A percentile compares a stretch with the other conserved stretches of the same genome.
phyloP scores from a whole-genome alignment of 805 yeast genomes.

The Myxozyma lipomycoides region DNA sequence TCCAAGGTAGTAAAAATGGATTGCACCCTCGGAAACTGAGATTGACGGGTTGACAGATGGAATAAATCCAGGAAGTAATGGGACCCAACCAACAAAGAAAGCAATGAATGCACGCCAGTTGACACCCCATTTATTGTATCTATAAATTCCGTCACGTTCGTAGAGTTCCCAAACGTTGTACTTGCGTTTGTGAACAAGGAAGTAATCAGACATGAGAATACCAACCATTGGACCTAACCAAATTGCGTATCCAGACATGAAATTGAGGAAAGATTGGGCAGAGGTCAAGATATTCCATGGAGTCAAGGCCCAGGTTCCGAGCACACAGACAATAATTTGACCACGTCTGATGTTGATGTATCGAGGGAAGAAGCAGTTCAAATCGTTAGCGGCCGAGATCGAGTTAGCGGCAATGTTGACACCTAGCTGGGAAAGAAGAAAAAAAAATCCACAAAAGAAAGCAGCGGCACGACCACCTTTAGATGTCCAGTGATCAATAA shows the following conservation, averaged over 20 bases:
- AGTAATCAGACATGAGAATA: constrained; percentile 44
- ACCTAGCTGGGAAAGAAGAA: constrained; percentile 72
- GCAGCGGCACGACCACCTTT: constrained; percentile 79
- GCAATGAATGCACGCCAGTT: constrained; percentile 43
- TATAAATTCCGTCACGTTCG: constrained; percentile 41
- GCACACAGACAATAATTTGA: constrained; percentile 62
- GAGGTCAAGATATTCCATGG: no score
- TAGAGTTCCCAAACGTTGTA: constrained; percentile 60
- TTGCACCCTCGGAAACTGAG: neutral
- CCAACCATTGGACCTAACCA: constrained; percentile 82
- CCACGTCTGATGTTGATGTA: constrained; percentile 63
- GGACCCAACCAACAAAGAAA: constrained; percentile 36
- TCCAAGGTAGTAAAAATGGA: constrained; percentile 1
- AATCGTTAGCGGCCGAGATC: constrained; percentile 47
- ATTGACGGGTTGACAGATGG: constrained; percentile 14
- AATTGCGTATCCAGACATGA: constrained; percentile 73
- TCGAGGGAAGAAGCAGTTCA: constrained; percentile 46
- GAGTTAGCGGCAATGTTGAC: constrained; percentile 64
- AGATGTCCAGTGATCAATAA: no score
- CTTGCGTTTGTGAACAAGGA: constrained; percentile 62
- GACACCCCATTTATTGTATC: constrained; percentile 41
- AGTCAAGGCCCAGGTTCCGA: constrained; percentile 62
- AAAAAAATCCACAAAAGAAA: constrained; percentile 64
- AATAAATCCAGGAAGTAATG: constrained; percentile 15
- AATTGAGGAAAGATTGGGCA: constrained; percentile 71